Percentiles rank a stretch among this genome's conserved stretches.
These are phyloP conservation scores for Cladobotryum protrusum DNA, from an alignment of 2,329 filamentous ascomycete species.

Conservation along the genomic window DNA sequence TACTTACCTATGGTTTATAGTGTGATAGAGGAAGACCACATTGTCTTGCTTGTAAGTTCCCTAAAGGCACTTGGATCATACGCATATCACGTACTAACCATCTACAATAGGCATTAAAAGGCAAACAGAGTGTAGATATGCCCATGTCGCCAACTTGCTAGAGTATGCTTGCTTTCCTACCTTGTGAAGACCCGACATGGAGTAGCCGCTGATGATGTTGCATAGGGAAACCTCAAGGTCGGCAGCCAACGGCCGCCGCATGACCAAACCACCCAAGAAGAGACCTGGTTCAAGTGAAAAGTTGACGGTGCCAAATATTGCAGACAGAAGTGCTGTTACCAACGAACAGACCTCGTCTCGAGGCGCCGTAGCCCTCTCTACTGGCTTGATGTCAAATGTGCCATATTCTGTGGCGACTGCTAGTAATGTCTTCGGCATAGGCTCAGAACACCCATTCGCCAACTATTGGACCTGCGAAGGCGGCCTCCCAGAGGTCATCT, in stretches of 20 bases:
- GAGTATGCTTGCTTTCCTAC: conserved; percentile 47
- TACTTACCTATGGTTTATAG: conserved; percentile 32
- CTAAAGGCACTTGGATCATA: not conserved
- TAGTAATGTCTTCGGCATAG: conserved; percentile 76
- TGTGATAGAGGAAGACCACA: conserved; percentile 69
- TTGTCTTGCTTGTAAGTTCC: conserved; percentile 55
- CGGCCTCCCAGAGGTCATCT: conserved; percentile 67
- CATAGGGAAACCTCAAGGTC: conserved; percentile 52
- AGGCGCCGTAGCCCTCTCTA: conserved; percentile 49
- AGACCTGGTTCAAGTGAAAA: conserved; percentile 35
- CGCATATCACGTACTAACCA: conserved; percentile 13
- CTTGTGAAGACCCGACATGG: not conserved
- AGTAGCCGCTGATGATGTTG: conserved; percentile 10
- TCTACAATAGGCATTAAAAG: conserved; percentile 60
- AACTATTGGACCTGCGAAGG: conserved; percentile 82
- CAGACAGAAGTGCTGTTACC: conserved; percentile 44
- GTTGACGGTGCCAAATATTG: conserved; percentile 46
- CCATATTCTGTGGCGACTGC: conserved; percentile 65
- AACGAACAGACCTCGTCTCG: conserved; percentile 40
- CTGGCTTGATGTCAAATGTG: conserved; percentile 62
- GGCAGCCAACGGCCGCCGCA: conserved; percentile 46
- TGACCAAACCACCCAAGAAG: conserved; percentile 54
- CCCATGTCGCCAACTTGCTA: conserved; percentile 67
- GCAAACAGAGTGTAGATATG: conserved; percentile 70
- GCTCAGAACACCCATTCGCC: conserved; percentile 70